Base-by-base conservation (phyloP, 1,284 basidiomycete species). In the Pterulicium gracile region DNA sequence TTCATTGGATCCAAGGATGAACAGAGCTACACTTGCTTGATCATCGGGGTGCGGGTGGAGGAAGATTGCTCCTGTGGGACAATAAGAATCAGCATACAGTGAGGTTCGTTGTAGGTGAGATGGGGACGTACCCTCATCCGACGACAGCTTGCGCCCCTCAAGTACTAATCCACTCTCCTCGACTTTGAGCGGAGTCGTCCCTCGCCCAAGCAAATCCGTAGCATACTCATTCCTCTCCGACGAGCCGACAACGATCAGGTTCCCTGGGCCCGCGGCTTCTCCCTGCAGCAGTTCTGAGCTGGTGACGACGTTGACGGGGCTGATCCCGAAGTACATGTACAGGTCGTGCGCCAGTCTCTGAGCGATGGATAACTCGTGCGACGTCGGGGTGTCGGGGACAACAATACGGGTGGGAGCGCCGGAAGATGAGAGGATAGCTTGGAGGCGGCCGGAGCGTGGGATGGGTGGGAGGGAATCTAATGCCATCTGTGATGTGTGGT, bases 321-420 rank as follows among this genome's bases (percentile, higher is more conserved):
- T 86, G 19, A 91, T 61, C 49, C 76, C 72, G 56, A 87, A 82
- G 61, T 85, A 88, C 0, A 77, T 58, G 39, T 77, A 64, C 12
- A 91, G 64, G 50, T 79, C 75, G 55, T 88, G 77, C 2, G 81
- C 77, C 42, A 91, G 64, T 2, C 87, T 70, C 3, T 70, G 57
- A 1, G 85, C 88, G 3, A 79, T 56, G 1, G 70, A 72, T 1
- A 69, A 50, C 40, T 68, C 65, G 4, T 63, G 59, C 3, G 55
- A 47, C 2, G 58, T 49, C 3, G 47, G 42, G 3, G 55, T 49
- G n/a, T 64, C 60, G 0, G 77, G 68, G 19, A 81, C 60, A 46
- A 89, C 68, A 27, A 91, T 61, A 1, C 62, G 63, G 36, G 89
- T 55, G 0, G 78, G 72, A 0, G 62, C 72, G 0, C 56, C 42